Evolutionary conservation across 768 basidiomycete species (phyloP).

Genomic region (Boletus insuetus): DNA sequence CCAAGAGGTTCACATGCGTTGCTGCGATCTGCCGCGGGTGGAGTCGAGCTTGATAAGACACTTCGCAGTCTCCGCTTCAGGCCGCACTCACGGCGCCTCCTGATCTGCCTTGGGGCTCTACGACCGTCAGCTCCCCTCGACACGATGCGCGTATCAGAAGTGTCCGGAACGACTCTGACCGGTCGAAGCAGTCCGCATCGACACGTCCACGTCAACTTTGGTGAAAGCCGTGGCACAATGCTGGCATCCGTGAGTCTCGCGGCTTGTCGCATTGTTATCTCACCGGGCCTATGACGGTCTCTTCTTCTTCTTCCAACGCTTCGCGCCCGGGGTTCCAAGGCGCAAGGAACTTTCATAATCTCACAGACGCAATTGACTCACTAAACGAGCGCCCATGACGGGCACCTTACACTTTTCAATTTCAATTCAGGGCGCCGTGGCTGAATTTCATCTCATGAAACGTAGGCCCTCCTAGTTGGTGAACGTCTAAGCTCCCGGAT

Average conservation of each 20-base stretch:
- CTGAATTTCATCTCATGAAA: neutral
- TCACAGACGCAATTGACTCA: neutral
- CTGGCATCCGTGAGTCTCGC: neutral
- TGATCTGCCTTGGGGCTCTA: neutral
- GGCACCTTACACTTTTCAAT: neutral
- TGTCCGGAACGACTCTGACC: neutral
- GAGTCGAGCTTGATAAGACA: conserved; percentile 5
- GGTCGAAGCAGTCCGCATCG: neutral
- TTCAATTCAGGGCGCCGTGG: neutral
- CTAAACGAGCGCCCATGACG: too few relatives aligned
- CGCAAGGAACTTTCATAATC: neutral
- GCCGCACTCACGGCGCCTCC: neutral
- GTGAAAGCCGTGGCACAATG: too few relatives aligned
- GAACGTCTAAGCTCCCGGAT: too few relatives aligned
- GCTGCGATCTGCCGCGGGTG: neutral
- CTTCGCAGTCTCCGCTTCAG: neutral
- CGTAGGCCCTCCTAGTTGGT: neutral
- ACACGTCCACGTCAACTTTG: neutral
- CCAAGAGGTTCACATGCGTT: neutral
- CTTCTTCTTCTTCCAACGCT: too few relatives aligned
- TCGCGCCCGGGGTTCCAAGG: too few relatives aligned
- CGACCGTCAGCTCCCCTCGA: neutral
- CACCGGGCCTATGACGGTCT: neutral
- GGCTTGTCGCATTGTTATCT: neutral
- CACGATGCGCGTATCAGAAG: neutral